Evolutionary conservation across 2,329 filamentous ascomycete species (phyloP).

Genomic region (Neopestalotiopsis rosae): DNA sequence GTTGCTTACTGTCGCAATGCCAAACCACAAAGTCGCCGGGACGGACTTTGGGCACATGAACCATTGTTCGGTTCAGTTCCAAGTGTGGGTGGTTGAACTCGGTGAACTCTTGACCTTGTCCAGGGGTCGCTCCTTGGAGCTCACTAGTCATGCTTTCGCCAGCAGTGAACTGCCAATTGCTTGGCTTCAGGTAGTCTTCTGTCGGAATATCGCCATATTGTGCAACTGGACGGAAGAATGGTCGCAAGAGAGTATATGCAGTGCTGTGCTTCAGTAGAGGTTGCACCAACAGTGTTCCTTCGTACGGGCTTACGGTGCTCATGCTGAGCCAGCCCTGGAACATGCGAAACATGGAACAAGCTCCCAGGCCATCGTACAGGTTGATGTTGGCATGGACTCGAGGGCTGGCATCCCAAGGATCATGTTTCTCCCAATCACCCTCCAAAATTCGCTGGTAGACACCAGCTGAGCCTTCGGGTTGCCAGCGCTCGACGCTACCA

Average conservation of each 20-base stretch:
- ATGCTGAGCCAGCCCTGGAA: conserved; percentile 91
- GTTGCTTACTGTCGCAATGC: conserved; percentile 73
- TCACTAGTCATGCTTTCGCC: conserved; percentile 54
- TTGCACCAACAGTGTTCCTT: conserved; percentile 84
- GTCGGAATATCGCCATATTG: conserved; percentile 43
- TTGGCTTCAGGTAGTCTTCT: conserved; percentile 51
- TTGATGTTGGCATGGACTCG: conserved; percentile 73
- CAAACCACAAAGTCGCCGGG: conserved; percentile 82
- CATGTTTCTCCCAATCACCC: conserved; percentile 80
- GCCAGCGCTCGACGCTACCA: conserved; percentile 79
- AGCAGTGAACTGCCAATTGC: conserved; percentile 65
- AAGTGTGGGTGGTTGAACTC: conserved; percentile 72
- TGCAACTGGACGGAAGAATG: conserved; percentile 73
- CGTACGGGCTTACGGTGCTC: conserved; percentile 71
- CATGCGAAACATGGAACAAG: conserved; percentile 84
- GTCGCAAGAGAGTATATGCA: conserved; percentile 80
- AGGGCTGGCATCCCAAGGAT: conserved; percentile 79
- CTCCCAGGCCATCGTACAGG: conserved; percentile 80
- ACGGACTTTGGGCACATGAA: conserved; percentile 69
- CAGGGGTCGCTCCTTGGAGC: conserved; percentile 73
- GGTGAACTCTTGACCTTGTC: conserved; percentile 72
- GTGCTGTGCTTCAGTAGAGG: conserved; percentile 78
- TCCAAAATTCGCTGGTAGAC: conserved; percentile 77
- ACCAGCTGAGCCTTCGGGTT: conserved; percentile 62
- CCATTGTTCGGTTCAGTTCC: conserved; percentile 70